These are phyloP conservation scores for Noccaea bulbosa DNA, from an alignment of 345 rosid genomes.

Conservation along the genomic window DNA sequence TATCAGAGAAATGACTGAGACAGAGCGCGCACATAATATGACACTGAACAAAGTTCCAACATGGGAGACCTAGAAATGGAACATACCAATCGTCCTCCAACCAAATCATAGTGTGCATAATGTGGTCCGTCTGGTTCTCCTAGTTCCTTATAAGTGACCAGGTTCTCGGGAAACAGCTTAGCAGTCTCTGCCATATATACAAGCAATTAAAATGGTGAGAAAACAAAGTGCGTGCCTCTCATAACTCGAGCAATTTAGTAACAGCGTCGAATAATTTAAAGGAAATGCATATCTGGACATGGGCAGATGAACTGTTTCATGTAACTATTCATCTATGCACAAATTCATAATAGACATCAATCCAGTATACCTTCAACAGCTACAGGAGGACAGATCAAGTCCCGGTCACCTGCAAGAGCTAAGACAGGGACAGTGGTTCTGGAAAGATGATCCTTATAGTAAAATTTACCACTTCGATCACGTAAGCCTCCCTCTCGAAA, in stretches of 20 bases:
- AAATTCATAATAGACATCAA: not conserved
- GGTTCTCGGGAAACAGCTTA: slow-evolving; percentile 63
- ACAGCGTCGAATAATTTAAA: not conserved
- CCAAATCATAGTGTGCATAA: slow-evolving; percentile 48
- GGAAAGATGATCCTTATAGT: slow-evolving; percentile 71
- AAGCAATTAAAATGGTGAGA: slow-evolving; percentile 20
- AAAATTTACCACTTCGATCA: slow-evolving; percentile 77
- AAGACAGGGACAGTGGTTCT: slow-evolving; percentile 68
- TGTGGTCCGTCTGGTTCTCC: slow-evolving; percentile 73
- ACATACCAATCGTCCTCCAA: slow-evolving; percentile 61
- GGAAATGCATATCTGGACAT: not conserved
- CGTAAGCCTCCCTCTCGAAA: slow-evolving; percentile 81
- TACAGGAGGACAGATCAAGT: slow-evolving; percentile 90
- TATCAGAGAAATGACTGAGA: slow-evolving; percentile 13
- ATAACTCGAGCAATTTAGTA: slow-evolving; percentile 2
- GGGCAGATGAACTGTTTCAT: slow-evolving; percentile 2
- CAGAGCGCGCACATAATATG: not conserved
- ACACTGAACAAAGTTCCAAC: slow-evolving; percentile 30
- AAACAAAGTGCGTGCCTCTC: slow-evolving; percentile 13
- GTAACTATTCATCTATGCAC: slow-evolving; percentile 25
- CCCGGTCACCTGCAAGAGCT: slow-evolving; percentile 92
- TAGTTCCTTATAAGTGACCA: slow-evolving; percentile 64
- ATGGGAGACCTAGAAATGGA: slow-evolving; percentile 6
- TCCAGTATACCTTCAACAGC: slow-evolving; percentile 76
- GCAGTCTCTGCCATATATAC: slow-evolving; percentile 64